Evolutionary conservation across 148 eudicot genomes (phyloP), one percentile per base, ranked within the genome.

Genomic region (Nepenthes mirabilis): DNA sequence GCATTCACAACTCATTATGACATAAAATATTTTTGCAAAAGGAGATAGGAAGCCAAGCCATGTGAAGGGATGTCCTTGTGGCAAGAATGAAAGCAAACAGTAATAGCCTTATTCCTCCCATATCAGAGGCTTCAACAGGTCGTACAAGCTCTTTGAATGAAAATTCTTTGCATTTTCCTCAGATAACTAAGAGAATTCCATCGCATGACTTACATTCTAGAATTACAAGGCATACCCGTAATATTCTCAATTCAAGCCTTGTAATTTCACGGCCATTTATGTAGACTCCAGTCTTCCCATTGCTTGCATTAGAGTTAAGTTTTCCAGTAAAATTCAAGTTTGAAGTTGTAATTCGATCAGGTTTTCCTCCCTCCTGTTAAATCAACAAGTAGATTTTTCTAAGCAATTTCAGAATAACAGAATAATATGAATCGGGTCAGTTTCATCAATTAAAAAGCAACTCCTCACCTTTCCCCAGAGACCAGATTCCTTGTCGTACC

Each of bases 401-500:
- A 33, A 64, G 66, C 32, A 32, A 50, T 47, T 47, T 48, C 61
- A 43, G 47, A 11, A 48, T 34, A 32, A 5, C n/a, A 56, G 52
- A 12, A 49, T 12, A 10, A n/a, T 49, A n/a, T n/a, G 23, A 23
- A 23, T 23, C 23, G 0, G 23, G 23, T 23, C 23, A 23, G 23
- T 23, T 23, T 23, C 23, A 23, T 23, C 23, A 23, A 5, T 5
- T 10, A n/a, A 49, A 49, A 49, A 23, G 12, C 13, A 49, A 6
- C 6, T 3, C 3, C 62, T 66, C 58, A 91, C 98, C 90, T 88
- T 88, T 72, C 98, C 98, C 94, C 96, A 91, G 59, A 79, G 77
- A 56, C 98, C 98, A 57, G 95, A 88, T 68, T 91, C 96, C 75
- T 88, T 91, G 73, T 91, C 98, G 71, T 91, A 91, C 98, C 98